These are phyloP conservation scores for Citrus maxima DNA, from an alignment of 345 rosid genomes.

Conservation along the genomic window DNA sequence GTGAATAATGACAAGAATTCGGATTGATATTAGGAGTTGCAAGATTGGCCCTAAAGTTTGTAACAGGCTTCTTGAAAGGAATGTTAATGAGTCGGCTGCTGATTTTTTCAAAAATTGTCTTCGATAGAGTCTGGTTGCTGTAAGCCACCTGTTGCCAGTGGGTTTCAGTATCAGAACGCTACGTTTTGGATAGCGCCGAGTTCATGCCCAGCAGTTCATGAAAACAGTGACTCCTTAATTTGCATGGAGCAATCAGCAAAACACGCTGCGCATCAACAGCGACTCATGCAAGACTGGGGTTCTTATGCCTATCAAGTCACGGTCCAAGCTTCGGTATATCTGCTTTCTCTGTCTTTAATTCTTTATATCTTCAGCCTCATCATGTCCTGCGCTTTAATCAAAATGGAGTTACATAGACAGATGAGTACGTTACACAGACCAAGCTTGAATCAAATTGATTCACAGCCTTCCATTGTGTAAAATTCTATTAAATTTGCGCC, in stretches of 20 bases:
- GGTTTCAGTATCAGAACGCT: slow-evolving; percentile 36
- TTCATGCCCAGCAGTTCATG: not conserved
- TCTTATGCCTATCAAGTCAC: slow-evolving; percentile 27
- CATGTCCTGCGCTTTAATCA: not conserved
- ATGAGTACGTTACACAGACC: too few relatives aligned
- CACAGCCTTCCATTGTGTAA: too few relatives aligned
- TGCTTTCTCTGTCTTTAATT: not conserved
- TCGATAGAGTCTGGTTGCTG: slow-evolving; percentile 43
- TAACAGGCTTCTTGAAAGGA: too few relatives aligned
- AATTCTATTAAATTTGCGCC: too few relatives aligned
- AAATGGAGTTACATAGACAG: too few relatives aligned
- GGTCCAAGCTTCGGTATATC: slow-evolving; percentile 33
- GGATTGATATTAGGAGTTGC: too few relatives aligned
- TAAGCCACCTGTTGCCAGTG: slow-evolving; percentile 54
- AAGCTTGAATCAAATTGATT: too few relatives aligned
- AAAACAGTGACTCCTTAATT: slow-evolving; percentile 32
- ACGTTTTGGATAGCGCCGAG: slow-evolving; percentile 38
- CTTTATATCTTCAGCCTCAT: not conserved
- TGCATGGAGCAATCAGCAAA: slow-evolving; percentile 50
- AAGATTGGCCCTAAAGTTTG: too few relatives aligned
- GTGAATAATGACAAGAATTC: too few relatives aligned
- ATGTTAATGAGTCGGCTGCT: too few relatives aligned
- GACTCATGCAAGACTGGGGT: slow-evolving; percentile 55
- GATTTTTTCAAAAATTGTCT: too few relatives aligned
- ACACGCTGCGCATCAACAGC: slow-evolving; percentile 42